Conservation (phyloP, 495 filamentous ascomycete species). For the Niebla homalea region DNA sequence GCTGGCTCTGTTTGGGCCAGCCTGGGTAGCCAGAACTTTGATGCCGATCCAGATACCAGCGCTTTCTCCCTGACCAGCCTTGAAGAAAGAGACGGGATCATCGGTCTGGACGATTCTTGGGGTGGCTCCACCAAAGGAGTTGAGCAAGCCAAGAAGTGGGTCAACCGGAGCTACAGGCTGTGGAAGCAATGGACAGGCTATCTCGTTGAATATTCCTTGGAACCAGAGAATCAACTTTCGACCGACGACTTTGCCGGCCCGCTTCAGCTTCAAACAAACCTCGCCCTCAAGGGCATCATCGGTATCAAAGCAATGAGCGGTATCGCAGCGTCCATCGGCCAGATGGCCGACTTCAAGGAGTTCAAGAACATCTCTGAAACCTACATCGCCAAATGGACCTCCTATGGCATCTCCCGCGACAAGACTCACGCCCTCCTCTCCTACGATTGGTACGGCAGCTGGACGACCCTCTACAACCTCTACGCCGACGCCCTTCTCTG, state of each 20-base stretch:
- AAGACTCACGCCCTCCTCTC: conserved; percentile 76
- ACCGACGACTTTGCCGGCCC: conserved; percentile 96
- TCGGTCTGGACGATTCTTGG: conserved; percentile 39
- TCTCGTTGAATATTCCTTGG: conserved; percentile 71
- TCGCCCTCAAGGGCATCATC: conserved; percentile 87
- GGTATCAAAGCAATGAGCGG: conserved; percentile 91
- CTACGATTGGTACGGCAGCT: conserved; percentile 89
- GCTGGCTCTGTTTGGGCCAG: conserved; percentile 38
- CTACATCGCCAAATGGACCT: conserved; percentile 77
- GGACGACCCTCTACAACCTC: conserved; percentile 90
- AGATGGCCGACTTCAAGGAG: conserved; percentile 50
- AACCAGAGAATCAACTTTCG: conserved; percentile 76
- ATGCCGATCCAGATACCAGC: conserved; percentile 12
- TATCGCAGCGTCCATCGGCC: conserved; percentile 55
- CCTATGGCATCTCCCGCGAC: conserved; percentile 69
- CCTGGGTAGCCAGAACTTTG: conserved; percentile 15
- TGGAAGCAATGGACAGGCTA: conserved; percentile 94
- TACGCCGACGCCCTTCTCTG: conserved; percentile 73
- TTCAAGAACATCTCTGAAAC: conserved; percentile 59
- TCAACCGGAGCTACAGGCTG: conserved; percentile 54
- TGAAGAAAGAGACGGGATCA: conserved; percentile 31
- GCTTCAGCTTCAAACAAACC: conserved; percentile 82
- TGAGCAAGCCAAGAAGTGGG: conserved; percentile 41
- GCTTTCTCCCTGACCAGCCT: conserved; percentile 32
- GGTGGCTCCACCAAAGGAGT: conserved; percentile 35